These are phyloP conservation scores for Scedosporium aurantiacum DNA, from an alignment of 2,329 filamentous ascomycete genomes.

Conservation along the genomic window DNA sequence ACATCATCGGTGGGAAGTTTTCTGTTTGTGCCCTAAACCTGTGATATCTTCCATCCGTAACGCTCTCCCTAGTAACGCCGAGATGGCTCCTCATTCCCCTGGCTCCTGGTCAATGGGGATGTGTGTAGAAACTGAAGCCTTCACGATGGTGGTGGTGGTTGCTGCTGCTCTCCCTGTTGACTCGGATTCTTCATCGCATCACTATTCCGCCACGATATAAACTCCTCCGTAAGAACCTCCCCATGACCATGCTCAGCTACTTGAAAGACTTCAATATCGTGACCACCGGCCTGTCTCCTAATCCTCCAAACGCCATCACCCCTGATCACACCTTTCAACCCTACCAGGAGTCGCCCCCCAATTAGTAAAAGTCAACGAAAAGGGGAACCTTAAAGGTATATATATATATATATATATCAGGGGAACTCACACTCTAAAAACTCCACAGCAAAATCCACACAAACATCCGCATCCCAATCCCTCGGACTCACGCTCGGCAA, in stretches of 20 bases:
- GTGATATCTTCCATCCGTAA: too few relatives aligned
- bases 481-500: constrained; percentile 69
- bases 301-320: constrained; percentile 78
- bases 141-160: background rate
- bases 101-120: too few relatives aligned
- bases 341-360: constrained; percentile 25
- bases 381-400: background rate
- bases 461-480: constrained; percentile 85
- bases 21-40: too few relatives aligned
- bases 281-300: constrained; percentile 48
- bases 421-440: constrained; percentile 62
- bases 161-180: background rate
- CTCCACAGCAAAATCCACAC: constrained; percentile 75
- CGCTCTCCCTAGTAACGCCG: too few relatives aligned
- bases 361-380: background rate
- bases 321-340: constrained; percentile 49
- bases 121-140: background rate
- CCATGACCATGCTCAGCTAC: constrained; percentile 66
- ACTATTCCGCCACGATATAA: constrained; percentile 63
- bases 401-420: background rate
- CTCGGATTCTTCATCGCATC: background rate
- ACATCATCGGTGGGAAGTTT: too few relatives aligned
- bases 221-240: constrained; percentile 63
- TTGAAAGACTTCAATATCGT: constrained; percentile 61
- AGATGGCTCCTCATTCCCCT: too few relatives aligned